Conservation (phyloP, 495 filamentous ascomycete species). For the Penicillium fimorum region DNA sequence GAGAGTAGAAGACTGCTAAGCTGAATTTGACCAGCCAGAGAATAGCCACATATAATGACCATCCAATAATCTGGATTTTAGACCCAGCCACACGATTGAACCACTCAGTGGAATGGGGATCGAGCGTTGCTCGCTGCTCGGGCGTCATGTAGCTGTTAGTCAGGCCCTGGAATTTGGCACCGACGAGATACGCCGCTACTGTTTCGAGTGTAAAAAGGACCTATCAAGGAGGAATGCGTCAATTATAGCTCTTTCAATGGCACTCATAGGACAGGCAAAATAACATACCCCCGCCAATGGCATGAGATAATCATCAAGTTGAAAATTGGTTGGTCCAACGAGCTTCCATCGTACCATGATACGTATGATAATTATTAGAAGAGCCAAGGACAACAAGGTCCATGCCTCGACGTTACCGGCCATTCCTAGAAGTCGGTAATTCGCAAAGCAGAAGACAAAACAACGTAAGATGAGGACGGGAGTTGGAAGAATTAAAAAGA, state of each 20-base stretch:
- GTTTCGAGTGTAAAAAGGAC: conserved; percentile 35
- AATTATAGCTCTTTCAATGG: background rate
- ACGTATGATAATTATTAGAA: conserved; percentile 45
- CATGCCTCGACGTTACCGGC: conserved; percentile 43
- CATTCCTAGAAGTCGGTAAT: conserved; percentile 12
- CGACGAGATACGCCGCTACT: conserved; percentile 36
- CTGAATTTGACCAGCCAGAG: conserved; percentile 54
- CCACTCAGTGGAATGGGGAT: conserved; percentile 42
- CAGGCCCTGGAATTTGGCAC: conserved; percentile 39
- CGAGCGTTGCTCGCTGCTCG: conserved; percentile 38
- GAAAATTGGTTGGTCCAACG: conserved; percentile 45
- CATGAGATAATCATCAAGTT: conserved; percentile 60
- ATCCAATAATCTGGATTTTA: conserved; percentile 52
- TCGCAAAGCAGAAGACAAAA: background rate
- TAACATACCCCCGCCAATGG: conserved; percentile 45
- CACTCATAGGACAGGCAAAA: background rate
- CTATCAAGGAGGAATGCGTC: conserved; percentile 9
- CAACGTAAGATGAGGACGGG: background rate
- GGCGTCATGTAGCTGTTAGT: conserved; percentile 54
- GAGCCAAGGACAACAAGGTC: conserved; percentile 44
- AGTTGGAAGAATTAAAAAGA: conserved; percentile 3
- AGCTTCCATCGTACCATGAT: conserved; percentile 44
- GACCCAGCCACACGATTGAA: conserved; percentile 45
- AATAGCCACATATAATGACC: conserved; percentile 50
- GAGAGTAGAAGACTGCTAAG: conserved; percentile 50